These are phyloP conservation scores for Cruciata laevipes DNA, from an alignment of 257 asterid species.

Conservation along the genomic window DNA sequence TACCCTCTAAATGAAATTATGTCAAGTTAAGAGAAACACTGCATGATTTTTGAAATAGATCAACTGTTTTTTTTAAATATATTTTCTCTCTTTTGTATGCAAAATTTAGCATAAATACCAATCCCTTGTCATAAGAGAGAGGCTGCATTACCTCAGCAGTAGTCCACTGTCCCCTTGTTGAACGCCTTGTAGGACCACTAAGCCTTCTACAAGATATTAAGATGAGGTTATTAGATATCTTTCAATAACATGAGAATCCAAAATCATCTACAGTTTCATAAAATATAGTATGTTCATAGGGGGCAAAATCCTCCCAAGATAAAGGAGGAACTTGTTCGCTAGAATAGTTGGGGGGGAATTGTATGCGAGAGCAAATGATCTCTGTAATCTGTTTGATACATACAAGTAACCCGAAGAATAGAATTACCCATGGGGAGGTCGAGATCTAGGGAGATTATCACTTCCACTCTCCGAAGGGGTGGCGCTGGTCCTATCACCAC, in stretches of 20 bases:
- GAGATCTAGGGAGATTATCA: conserved; percentile 44
- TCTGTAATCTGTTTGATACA: not conserved
- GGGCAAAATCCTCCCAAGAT: no score
- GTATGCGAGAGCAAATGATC: no score
- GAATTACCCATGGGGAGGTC: conserved; percentile 63
- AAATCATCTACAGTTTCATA: not conserved
- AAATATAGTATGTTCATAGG: not conserved
- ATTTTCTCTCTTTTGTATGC: not conserved
- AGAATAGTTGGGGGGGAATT: no score
- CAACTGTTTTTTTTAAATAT: not conserved
- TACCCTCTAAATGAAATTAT: not conserved
- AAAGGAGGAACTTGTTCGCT: no score
- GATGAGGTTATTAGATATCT: not conserved
- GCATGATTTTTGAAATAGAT: not conserved
- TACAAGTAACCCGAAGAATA: not conserved
- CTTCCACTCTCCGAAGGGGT: conserved; percentile 43
- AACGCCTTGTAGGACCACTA: conserved; percentile 94
- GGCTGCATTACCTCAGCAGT: conserved; percentile 68
- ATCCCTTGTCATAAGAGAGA: conserved; percentile 2
- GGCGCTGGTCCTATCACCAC: conserved; percentile 57
- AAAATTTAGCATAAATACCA: not conserved
- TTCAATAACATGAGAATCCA: conserved; percentile 2
- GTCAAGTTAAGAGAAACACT: conserved; percentile 1
- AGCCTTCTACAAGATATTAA: conserved; percentile 57
- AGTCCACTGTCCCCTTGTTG: conserved; percentile 99